Evolutionary conservation across 805 yeast genomes (phyloP).

Genomic region (Zygosaccharomyces bailii): DNA sequence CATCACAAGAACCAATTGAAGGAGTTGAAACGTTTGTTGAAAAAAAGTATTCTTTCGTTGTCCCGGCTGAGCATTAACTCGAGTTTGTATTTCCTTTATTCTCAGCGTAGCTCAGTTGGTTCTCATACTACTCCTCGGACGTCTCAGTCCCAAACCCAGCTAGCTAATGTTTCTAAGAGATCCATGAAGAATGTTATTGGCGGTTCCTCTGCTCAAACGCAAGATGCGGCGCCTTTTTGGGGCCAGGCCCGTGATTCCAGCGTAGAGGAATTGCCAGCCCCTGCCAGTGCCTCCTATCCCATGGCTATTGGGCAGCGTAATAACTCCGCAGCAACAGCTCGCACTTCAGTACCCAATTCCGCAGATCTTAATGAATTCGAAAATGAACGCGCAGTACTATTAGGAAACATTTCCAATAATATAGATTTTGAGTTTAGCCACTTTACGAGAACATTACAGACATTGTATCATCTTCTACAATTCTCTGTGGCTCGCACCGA

Average conservation of each 20-base stretch:
- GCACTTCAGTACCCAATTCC: slow-evolving; percentile 14
- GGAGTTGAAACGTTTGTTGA: slow-evolving; percentile 48
- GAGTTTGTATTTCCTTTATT: slow-evolving; percentile 48
- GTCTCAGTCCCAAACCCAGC: slow-evolving; percentile 12
- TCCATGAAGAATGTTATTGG: slow-evolving; percentile 26
- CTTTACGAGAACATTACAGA: slow-evolving; percentile 31
- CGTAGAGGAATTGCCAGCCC: slow-evolving; percentile 8
- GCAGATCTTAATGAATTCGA: slow-evolving; percentile 41
- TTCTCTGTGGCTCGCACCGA: slow-evolving; percentile 21
- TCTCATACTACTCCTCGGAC: slow-evolving; percentile 13
- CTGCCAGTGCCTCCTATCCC: slow-evolving; percentile 3
- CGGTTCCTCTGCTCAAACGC: not conserved
- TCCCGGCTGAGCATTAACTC: slow-evolving; percentile 67
- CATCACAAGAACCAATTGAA: slow-evolving; percentile 44
- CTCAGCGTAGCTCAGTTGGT: slow-evolving; percentile 6
- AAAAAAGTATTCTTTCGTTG: slow-evolving; percentile 50
- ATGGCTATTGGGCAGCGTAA: slow-evolving; percentile 7
- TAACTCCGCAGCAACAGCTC: slow-evolving; percentile 11
- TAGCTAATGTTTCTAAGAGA: slow-evolving; percentile 8
- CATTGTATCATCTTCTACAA: slow-evolving; percentile 30
- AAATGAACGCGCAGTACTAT: slow-evolving; percentile 39
- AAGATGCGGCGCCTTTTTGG: slow-evolving; percentile 1
- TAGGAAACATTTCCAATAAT: slow-evolving; percentile 22
- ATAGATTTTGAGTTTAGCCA: slow-evolving; percentile 32
- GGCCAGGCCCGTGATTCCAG: slow-evolving; percentile 2